These are phyloP conservation scores for Bacterosira constricta DNA, from an alignment of 108 stramenopile species.

Conservation along the genomic window DNA sequence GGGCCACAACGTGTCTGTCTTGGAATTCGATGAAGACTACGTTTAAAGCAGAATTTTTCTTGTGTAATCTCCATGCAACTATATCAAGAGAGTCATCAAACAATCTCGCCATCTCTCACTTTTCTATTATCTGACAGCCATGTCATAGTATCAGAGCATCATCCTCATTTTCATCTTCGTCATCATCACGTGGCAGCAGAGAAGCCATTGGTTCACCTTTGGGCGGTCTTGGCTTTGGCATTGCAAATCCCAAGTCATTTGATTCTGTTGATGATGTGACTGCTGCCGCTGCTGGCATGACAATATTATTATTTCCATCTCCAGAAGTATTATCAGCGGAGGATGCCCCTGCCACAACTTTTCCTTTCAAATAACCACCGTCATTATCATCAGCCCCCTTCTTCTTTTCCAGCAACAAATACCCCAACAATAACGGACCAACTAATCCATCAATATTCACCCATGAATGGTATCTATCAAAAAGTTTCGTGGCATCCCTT, in stretches of 20 bases:
- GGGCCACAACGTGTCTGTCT: too few species aligned
- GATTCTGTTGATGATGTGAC: too few species aligned
- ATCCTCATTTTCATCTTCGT: constrained; percentile 7
- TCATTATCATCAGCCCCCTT: neutral
- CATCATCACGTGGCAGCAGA: neutral
- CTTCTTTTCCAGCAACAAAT: constrained; percentile 31
- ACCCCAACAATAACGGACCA: constrained; percentile 56
- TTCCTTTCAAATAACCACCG: neutral
- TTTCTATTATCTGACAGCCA: too few species aligned
- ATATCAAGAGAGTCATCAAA: too few species aligned
- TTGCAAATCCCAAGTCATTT: constrained; percentile 8
- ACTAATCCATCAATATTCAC: constrained; percentile 78
- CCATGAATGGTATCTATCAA: constrained; percentile 93
- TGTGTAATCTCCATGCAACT: too few species aligned
- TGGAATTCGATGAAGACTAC: too few species aligned
- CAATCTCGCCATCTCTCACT: too few species aligned
- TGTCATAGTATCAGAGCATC: too few species aligned
- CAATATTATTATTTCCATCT: neutral
- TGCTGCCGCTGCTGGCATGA: too few species aligned
- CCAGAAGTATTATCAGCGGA: neutral
- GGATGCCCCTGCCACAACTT: neutral
- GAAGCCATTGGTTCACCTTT: constrained; percentile 3
- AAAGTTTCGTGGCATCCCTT: constrained; percentile 82
- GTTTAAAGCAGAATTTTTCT: too few species aligned
- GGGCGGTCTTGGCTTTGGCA: constrained; percentile 25